Evolutionary conservation across 768 basidiomycete species (phyloP).

Genomic region (Kwoniella dendrophila): DNA sequence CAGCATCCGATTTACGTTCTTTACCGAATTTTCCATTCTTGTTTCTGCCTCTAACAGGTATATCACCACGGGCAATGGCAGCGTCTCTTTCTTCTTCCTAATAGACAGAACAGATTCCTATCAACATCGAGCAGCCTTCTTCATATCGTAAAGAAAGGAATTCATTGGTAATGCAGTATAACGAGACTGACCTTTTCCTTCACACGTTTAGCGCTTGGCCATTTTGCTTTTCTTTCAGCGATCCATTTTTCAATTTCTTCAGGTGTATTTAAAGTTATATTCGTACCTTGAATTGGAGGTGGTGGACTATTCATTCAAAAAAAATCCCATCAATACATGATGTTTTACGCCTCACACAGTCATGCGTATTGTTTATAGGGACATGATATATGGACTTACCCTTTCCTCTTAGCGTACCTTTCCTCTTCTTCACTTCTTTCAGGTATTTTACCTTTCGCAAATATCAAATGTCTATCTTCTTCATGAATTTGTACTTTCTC

Average conservation of each 20-base stretch:
- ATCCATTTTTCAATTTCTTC: constrained; percentile 84
- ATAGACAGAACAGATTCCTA: neutral
- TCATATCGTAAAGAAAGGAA: neutral
- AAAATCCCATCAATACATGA: neutral
- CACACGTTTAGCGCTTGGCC: constrained; percentile 71
- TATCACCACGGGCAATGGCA: constrained; percentile 75
- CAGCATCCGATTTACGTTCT: constrained; percentile 26
- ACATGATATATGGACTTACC: constrained; percentile 35
- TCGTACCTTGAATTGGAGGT: constrained; percentile 65
- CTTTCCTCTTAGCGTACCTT: constrained; percentile 44
- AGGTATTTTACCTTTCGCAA: constrained; percentile 41
- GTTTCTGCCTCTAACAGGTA: constrained; percentile 27
- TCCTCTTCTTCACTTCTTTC: constrained; percentile 53
- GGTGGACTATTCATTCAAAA: constrained; percentile 40
- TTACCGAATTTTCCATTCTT: too few relatives aligned
- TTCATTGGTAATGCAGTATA: neutral
- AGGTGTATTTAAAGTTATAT: constrained; percentile 72
- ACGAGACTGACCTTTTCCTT: constrained; percentile 66
- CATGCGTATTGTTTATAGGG: neutral
- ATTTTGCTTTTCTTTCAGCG: constrained; percentile 80
- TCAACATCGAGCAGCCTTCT: neutral
- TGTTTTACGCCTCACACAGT: neutral
- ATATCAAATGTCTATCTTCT: constrained; percentile 56
- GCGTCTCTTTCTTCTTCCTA: constrained; percentile 72
- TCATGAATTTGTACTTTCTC: constrained; percentile 54